Base-by-base conservation (phyloP, 169 alveolate genomes). In the Plasmodium knowlesi region DNA sequence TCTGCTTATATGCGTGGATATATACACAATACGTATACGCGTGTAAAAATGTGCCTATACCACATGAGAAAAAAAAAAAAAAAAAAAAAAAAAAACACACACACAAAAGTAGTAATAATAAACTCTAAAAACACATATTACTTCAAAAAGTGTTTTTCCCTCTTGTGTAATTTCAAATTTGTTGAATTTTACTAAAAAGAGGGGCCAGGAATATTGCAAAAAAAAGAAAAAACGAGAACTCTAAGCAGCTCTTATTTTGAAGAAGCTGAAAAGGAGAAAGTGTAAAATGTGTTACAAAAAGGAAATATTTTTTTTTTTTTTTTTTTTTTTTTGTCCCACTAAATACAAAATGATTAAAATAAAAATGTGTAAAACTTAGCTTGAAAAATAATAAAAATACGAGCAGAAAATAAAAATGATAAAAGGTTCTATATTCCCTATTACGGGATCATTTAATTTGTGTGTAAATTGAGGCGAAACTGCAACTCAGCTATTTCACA, bases 341-440 rank as follows among this genome's bases (percentile, higher is more conserved):
- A 80, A 80, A 80, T n/a, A 32, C 73, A 80, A 46, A 50, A 39
- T 80, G 30, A 41, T 41, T 80, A 80, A 80, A 80, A 82, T 16
- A 28, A 32, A 22, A 30, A 6, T n/a, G 37, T 32, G 12, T 46
- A 46, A 46, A 28, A 82, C 41, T 54, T 82, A 82, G 39, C 53
- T 54, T 22, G 41, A 16, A 50, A 82, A 57, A 57, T 3, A 82
- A 25, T 50, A 81, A 53, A 46, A n/a, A 10, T 25, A 34, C 32
- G 76, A 12, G 41, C 19, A 82, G 22, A 82, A 32, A 30, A 54
- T 32, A 14, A 32, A 53, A 30, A n/a, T 39, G 37, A 41, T 54
- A 19, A 82, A 30, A 39, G 22, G 10, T 28, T 82, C 10, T 25
- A 32, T 12, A 10, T 67, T 34, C 25, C 53, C 32, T 70, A 83